Percentiles rank a stretch among this genome's conserved stretches.
Evolutionary conservation across 768 basidiomycete species (phyloP).

Genomic region (Tulasnella sp.): DNA sequence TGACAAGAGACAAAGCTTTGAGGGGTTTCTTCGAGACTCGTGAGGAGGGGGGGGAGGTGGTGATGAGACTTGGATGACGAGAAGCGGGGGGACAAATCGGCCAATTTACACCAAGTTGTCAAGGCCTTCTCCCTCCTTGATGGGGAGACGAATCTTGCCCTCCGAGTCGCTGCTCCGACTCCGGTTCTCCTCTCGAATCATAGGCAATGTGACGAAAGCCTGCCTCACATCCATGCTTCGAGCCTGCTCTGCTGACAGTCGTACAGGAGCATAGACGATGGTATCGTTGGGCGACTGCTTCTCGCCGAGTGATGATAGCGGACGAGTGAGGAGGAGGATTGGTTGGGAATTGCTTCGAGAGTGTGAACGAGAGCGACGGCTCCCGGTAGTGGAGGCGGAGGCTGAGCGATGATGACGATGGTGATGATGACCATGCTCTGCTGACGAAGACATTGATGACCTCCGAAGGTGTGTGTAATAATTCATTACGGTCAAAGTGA

Average conservation of each 20-base stretch:
- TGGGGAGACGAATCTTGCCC: constrained; percentile 5
- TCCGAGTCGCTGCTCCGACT: neutral
- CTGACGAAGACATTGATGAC: neutral
- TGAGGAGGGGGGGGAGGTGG: neutral
- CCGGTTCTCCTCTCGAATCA: neutral
- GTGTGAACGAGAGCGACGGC: neutral
- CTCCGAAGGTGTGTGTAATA: constrained; percentile 52
- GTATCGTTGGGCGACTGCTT: constrained; percentile 4
- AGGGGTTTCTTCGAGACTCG: neutral
- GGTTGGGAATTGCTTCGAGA: constrained; percentile 2
- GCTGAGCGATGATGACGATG: constrained; percentile 12
- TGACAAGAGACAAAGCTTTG: neutral
- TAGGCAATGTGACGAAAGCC: neutral
- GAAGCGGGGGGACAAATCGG: neutral
- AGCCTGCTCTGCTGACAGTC: neutral
- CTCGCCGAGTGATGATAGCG: neutral
- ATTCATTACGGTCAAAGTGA: constrained; percentile 66
- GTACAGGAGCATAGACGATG: constrained; percentile 2
- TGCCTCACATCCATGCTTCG: constrained; percentile 9
- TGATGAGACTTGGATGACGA: neutral
- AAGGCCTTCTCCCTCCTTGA: neutral
- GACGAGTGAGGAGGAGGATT: constrained; percentile 6
- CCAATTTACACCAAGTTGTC: neutral
- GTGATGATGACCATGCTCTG: constrained; percentile 4
- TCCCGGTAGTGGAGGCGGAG: neutral